phyloP scores from a whole-genome alignment of 129 eudicot species.

The Chrysanthemum seticuspe region DNA sequence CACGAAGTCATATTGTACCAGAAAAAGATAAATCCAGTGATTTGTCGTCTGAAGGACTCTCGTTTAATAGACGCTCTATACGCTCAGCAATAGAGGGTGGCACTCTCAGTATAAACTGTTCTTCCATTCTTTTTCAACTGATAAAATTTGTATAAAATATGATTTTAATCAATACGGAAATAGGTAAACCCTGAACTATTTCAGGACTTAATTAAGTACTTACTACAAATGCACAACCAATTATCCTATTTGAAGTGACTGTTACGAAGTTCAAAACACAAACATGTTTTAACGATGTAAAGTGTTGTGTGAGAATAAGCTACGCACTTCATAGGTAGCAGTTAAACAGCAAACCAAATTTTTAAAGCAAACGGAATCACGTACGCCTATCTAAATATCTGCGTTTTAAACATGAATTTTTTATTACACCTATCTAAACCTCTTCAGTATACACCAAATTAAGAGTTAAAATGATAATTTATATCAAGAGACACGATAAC shows the following conservation, averaged over 20 bases:
- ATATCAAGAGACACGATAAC: too few relatives aligned
- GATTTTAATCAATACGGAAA: neutral
- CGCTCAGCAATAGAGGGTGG: conserved; percentile 88
- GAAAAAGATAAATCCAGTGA: conserved; percentile 71
- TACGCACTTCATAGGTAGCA: neutral
- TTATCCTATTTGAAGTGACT: neutral
- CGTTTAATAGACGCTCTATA: conserved; percentile 64
- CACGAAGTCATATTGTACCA: conserved; percentile 36
- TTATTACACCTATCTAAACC: neutral
- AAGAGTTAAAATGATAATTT: too few relatives aligned
- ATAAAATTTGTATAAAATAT: neutral
- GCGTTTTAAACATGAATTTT: neutral
- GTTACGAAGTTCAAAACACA: neutral
- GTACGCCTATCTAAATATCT: too few relatives aligned
- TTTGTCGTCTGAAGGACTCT: conserved; percentile 62
- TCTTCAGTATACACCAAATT: too few relatives aligned
- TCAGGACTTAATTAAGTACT: too few relatives aligned
- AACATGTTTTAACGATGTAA: neutral
- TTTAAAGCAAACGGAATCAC: too few relatives aligned
- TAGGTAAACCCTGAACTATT: too few relatives aligned
- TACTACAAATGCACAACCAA: neutral
- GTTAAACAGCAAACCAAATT: neutral
- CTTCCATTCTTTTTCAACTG: conserved; percentile 56
- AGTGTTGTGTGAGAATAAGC: neutral
- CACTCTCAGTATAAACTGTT: conserved; percentile 82